A percentile compares a stretch with the other conserved stretches of the same genome.
phyloP scores from a whole-genome alignment of 257 asterid species.

The Gentiana straminea region DNA sequence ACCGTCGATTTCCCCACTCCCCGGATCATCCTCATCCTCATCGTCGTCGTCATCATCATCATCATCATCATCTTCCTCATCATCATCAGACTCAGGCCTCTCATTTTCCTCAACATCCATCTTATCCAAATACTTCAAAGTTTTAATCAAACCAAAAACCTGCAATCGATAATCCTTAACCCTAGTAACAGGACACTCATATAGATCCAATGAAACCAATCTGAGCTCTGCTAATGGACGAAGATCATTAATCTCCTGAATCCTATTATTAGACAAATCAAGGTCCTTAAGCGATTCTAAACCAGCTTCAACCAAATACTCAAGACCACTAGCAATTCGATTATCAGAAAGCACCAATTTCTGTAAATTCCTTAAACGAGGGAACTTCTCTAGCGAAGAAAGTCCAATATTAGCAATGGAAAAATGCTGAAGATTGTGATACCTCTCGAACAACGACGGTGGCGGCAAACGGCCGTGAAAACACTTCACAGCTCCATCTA shows the following conservation, averaged over 20 bases:
- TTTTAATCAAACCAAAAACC: conserved; percentile 73
- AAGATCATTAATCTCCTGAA: conserved; percentile 60
- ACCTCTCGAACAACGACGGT: conserved; percentile 81
- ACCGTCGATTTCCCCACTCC: conserved; percentile 87
- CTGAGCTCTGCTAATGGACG: conserved; percentile 76
- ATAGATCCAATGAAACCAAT: conserved; percentile 84
- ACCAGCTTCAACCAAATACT: conserved; percentile 66
- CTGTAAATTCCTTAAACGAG: conserved; percentile 57
- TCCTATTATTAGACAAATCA: conserved; percentile 87
- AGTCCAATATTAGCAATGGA: conserved; percentile 85
- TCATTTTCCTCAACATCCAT: conserved; percentile 91
- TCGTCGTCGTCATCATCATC: conserved; percentile 41
- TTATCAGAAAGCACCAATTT: conserved; percentile 73
- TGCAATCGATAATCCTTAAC: conserved; percentile 79
- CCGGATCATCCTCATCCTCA: conserved; percentile 62
- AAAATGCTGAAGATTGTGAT: conserved; percentile 65
- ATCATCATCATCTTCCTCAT: conserved; percentile 67
- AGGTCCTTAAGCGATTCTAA: conserved; percentile 68
- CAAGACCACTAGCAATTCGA: conserved; percentile 84
- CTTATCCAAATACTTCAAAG: conserved; percentile 81
- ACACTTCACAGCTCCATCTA: conserved; percentile 94
- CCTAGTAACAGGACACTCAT: conserved; percentile 87
- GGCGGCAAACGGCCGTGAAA: conserved; percentile 84
- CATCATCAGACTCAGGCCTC: conserved; percentile 92
- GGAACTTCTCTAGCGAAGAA: conserved; percentile 81